phyloP scores from a whole-genome alignment of 139 green algal species.

The Coelastrella sp. region DNA sequence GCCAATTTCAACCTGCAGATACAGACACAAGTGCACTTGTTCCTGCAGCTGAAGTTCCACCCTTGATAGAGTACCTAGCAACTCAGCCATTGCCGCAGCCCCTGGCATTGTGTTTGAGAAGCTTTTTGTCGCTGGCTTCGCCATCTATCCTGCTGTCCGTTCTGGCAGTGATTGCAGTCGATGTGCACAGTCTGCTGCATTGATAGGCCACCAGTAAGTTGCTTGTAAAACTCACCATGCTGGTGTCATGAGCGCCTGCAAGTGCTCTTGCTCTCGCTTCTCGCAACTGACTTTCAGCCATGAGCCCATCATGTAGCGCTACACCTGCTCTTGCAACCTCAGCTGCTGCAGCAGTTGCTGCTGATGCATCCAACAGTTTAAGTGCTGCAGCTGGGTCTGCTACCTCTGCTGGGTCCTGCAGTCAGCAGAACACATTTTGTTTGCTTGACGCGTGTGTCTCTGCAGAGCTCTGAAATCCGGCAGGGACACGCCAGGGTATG shows the following conservation, averaged over 20 bases:
- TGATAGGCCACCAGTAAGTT: background rate
- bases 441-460: too few species aligned
- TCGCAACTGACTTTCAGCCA: conserved; percentile 66
- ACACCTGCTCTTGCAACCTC: conserved; percentile 79
- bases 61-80: background rate
- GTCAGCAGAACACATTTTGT: background rate
- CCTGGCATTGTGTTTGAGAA: background rate
- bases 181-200: too few species aligned
- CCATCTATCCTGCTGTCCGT: background rate
- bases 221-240: background rate
- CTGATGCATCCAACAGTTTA: conserved; percentile 63
- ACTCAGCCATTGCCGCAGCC: background rate
- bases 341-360: conserved; percentile 58
- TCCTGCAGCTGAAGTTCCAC: background rate
- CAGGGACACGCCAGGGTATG: too few species aligned
- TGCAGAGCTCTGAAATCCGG: too few species aligned
- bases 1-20: conserved; percentile 57
- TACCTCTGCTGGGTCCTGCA: conserved; percentile 53
- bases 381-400: conserved; percentile 53
- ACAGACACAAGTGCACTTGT: too few species aligned
- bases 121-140: background rate
- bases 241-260: conserved; percentile 47
- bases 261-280: conserved; percentile 69
- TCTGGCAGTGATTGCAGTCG: background rate
- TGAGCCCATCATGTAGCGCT: conserved; percentile 80